Conservation (phyloP, 1,284 basidiomycete species). For the Pseudomicrostroma phylloplanum region DNA sequence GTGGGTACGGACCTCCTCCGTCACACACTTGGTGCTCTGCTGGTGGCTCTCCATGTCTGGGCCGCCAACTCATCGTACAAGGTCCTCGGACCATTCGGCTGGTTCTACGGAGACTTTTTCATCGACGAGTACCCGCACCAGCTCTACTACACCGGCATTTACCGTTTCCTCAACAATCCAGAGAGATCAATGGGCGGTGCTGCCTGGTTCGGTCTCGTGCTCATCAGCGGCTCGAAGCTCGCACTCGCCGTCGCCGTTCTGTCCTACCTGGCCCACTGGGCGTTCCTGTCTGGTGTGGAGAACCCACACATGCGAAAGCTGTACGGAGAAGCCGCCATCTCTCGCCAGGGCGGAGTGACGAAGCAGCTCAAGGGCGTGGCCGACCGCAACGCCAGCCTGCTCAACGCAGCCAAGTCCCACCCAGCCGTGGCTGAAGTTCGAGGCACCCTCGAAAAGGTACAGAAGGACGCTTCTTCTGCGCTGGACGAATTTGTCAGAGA, state of each 20-base stretch:
- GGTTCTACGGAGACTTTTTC: conserved; percentile 70
- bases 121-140: conserved; percentile 80
- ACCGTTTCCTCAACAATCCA: conserved; percentile 85
- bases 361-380: conserved; percentile 92
- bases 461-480: conserved; percentile 79
- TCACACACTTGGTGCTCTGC: conserved; percentile 58
- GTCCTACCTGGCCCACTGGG: conserved; percentile 61
- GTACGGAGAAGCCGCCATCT: conserved; percentile 76
- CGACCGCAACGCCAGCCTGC: conserved; percentile 61
- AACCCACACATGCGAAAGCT: conserved; percentile 92
- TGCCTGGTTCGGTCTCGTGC: conserved; percentile 83
- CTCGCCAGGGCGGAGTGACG: conserved; percentile 90
- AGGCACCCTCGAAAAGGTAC: conserved; percentile 88
- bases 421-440: conserved; percentile 73
- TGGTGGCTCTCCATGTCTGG: conserved; percentile 86
- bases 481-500: conserved; percentile 87
- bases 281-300: conserved; percentile 50
- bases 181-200: conserved; percentile 83
- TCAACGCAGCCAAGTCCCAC: conserved; percentile 27
- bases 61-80: conserved; percentile 81
- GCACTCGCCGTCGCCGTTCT: conserved; percentile 78
- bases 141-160: conserved; percentile 92
- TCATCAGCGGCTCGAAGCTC: conserved; percentile 82
- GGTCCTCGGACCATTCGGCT: conserved; percentile 65
- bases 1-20: conserved; percentile 81